These are phyloP conservation scores for Oenanthe sinensis DNA, from an alignment of 129 eudicot species.

Conservation along the genomic window DNA sequence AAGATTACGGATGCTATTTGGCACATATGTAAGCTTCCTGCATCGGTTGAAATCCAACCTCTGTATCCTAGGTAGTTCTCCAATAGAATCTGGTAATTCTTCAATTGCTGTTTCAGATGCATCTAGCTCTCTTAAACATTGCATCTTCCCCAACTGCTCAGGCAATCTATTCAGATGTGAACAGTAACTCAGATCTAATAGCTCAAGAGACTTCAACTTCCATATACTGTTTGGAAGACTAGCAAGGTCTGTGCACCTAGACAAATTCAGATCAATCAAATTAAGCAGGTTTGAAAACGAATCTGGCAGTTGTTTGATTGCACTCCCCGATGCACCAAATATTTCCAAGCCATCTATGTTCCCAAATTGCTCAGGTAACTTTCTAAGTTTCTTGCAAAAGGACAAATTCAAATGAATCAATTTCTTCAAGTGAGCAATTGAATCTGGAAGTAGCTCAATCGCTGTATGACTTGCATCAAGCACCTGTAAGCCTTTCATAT, in stretches of 20 bases:
- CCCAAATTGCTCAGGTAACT: not conserved
- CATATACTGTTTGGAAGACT: not conserved
- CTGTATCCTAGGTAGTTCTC: not conserved
- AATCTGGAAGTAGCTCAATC: not conserved
- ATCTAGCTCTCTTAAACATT: not conserved
- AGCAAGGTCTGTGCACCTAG: not conserved
- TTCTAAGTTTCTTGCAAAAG: not conserved
- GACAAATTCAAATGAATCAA: too few relatives aligned
- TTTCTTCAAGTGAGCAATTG: not conserved
- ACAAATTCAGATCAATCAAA: not conserved
- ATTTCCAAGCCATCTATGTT: too few relatives aligned
- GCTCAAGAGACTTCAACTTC: not conserved
- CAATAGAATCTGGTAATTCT: not conserved
- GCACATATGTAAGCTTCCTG: not conserved
- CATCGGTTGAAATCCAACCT: not conserved
- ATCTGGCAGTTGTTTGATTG: not conserved
- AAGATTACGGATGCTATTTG: not conserved
- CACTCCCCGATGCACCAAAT: not conserved
- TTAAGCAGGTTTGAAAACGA: not conserved
- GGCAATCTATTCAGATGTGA: too few relatives aligned
- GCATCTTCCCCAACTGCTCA: not conserved
- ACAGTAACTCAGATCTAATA: not conserved
- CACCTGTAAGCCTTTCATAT: not conserved
- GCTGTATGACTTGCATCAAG: not conserved
- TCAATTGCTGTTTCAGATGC: not conserved